Conservation (phyloP, 2,329 filamentous ascomycete genomes). For the Hymenotorrendiella dingleyae region DNA sequence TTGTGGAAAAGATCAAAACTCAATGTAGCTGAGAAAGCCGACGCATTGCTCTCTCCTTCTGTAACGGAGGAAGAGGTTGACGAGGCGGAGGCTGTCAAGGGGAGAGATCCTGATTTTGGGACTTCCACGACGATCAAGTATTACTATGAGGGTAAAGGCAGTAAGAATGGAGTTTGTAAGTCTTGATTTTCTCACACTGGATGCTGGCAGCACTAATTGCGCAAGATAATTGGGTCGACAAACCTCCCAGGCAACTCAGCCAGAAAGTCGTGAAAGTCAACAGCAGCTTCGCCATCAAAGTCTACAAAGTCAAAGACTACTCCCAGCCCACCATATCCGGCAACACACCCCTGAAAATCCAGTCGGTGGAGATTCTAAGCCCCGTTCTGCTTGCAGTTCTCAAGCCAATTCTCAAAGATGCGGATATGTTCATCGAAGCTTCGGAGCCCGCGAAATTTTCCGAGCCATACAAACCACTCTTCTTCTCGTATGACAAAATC, state of each 20-base stretch:
- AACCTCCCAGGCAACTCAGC: slow-evolving; percentile 14
- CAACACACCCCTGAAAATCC: slow-evolving; percentile 35
- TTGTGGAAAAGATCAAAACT: slow-evolving; percentile 3
- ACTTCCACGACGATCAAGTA: slow-evolving; percentile 12
- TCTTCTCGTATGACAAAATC: slow-evolving; percentile 41
- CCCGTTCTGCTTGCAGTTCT: slow-evolving; percentile 36
- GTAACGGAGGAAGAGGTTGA: neutral
- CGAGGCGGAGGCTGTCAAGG: neutral
- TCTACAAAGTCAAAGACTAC: slow-evolving; percentile 41
- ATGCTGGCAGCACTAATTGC: neutral
- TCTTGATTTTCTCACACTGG: neutral
- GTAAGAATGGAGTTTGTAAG: slow-evolving; percentile 4
- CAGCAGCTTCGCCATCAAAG: slow-evolving; percentile 38
- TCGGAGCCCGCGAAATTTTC: slow-evolving; percentile 34
- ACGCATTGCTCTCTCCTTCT: neutral
- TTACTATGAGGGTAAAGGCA: slow-evolving; percentile 17
- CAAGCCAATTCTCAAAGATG: slow-evolving; percentile 38
- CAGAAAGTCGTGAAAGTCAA: slow-evolving; percentile 22
- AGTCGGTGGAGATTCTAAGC: slow-evolving; percentile 40
- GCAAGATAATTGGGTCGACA: slow-evolving; percentile 16
- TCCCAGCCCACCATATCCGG: slow-evolving; percentile 36
- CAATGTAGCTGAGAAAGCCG: neutral
- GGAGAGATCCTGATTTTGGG: slow-evolving; percentile 14
- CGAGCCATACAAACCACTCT: slow-evolving; percentile 38
- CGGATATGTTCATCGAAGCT: slow-evolving; percentile 35